A percentile compares a stretch with the other conserved stretches of the same genome.
Conservation (phyloP, 164 flowering plant genomes). For the Buxus sempervirens region DNA sequence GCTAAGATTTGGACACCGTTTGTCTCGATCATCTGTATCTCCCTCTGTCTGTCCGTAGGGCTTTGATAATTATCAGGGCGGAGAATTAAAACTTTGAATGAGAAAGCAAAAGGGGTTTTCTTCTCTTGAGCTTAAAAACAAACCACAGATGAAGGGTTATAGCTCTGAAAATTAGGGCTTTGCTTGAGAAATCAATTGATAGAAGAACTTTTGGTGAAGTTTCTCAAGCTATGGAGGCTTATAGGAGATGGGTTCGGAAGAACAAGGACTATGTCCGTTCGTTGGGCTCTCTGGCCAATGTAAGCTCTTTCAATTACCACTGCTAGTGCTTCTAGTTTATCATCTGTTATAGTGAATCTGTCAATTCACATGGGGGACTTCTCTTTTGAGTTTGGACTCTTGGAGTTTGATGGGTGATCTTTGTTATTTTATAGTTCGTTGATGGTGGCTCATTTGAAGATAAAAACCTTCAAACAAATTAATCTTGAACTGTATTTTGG, state of each 20-base stretch:
- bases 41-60: too few species aligned
- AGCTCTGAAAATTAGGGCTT: not conserved
- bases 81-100: not conserved
- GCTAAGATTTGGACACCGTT: too few species aligned
- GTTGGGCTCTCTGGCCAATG: constrained; percentile 93
- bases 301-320: constrained; percentile 30
- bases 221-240: constrained; percentile 66
- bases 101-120: not conserved
- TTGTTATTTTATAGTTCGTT: not conserved
- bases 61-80: not conserved
- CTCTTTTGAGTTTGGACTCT: not conserved
- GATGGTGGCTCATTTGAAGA: not conserved
- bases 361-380: not conserved
- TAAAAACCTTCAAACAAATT: not conserved
- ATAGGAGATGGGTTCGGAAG: constrained; percentile 81
- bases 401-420: constrained; percentile 1
- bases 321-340: not conserved
- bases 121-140: not conserved
- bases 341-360: not conserved
- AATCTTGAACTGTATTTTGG: not conserved
- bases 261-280: constrained; percentile 85
- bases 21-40: too few species aligned
- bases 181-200: not conserved
- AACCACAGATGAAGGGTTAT: not conserved
- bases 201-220: not conserved